Conservation (phyloP, 345 rosid species). For the Raphanus sativus region DNA sequence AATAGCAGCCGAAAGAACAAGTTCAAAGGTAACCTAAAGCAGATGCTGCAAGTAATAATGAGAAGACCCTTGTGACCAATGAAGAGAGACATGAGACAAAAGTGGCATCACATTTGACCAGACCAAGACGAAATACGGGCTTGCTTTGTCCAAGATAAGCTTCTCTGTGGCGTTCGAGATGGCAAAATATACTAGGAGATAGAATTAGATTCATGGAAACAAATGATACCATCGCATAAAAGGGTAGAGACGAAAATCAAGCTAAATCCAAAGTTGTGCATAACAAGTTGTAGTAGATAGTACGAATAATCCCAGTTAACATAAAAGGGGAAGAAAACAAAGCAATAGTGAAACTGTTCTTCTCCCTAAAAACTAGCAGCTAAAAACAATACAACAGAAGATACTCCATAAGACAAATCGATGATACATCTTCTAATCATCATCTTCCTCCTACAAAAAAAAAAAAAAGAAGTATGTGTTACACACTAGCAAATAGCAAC, state of each 20-base stretch:
- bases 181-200: too few relatives aligned
- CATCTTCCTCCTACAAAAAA: slow-evolving; percentile 54
- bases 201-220: not conserved
- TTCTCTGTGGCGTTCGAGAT: too few relatives aligned
- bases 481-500: too few relatives aligned
- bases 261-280: slow-evolving; percentile 27
- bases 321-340: not conserved
- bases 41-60: too few relatives aligned
- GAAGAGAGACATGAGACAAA: too few relatives aligned
- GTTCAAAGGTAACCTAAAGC: too few relatives aligned
- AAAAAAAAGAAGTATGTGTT: not conserved
- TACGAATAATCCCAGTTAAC: slow-evolving; percentile 25
- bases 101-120: too few relatives aligned
- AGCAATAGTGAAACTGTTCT: slow-evolving; percentile 1
- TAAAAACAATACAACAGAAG: slow-evolving; percentile 25
- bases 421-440: slow-evolving; percentile 39
- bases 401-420: slow-evolving; percentile 6
- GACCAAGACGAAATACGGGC: too few relatives aligned
- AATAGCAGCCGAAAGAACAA: too few relatives aligned
- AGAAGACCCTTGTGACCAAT: too few relatives aligned
- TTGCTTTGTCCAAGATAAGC: too few relatives aligned
- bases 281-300: slow-evolving; percentile 32
- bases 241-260: slow-evolving; percentile 6
- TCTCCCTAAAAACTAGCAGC: slow-evolving; percentile 33
- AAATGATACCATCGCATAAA: not conserved